These are phyloP conservation scores for Stemphylium vesicarium DNA, from an alignment of 2,329 filamentous ascomycete genomes.

Conservation along the genomic window DNA sequence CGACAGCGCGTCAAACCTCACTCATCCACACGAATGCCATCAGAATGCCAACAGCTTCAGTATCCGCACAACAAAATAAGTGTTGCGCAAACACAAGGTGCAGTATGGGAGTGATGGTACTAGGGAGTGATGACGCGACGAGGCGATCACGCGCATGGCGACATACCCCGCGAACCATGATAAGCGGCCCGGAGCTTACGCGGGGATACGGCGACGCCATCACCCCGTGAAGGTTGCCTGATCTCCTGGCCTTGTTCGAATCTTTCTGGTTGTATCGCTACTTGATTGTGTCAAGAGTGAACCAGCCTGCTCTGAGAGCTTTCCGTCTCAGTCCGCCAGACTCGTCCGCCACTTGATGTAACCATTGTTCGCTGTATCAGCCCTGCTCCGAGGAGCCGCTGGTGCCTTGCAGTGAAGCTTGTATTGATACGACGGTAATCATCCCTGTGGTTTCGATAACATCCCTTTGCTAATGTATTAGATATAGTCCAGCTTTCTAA, in stretches of 20 bases:
- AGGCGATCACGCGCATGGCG: slow-evolving; percentile 28
- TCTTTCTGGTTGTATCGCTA: not conserved
- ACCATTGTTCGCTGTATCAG: slow-evolving; percentile 3
- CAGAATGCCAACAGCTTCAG: not conserved
- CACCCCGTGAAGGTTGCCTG: slow-evolving; percentile 11
- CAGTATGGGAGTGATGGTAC: not conserved
- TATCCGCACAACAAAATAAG: not conserved
- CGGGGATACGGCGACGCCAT: slow-evolving; percentile 28
- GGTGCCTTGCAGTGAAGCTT: slow-evolving; percentile 8
- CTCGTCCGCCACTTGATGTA: slow-evolving; percentile 4
- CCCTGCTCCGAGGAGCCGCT: slow-evolving; percentile 12
- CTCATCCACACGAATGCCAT: not conserved
- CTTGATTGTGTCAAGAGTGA: not conserved
- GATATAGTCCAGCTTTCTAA: not conserved
- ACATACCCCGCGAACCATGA: slow-evolving; percentile 34
- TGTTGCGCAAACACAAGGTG: not conserved
- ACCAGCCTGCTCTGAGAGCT: not conserved
- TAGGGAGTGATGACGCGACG: slow-evolving; percentile 18
- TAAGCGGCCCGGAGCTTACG: slow-evolving; percentile 33
- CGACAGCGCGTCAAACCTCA: slow-evolving; percentile 4
- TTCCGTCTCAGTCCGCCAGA: not conserved
- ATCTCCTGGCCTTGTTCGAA: not conserved
- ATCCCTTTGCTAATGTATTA: not conserved
- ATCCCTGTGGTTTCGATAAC: not conserved
- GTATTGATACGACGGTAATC: slow-evolving; percentile 3